Base-by-base conservation (phyloP, 2,329 filamentous ascomycete genomes). In the Clarireedia homoeocarpa region DNA sequence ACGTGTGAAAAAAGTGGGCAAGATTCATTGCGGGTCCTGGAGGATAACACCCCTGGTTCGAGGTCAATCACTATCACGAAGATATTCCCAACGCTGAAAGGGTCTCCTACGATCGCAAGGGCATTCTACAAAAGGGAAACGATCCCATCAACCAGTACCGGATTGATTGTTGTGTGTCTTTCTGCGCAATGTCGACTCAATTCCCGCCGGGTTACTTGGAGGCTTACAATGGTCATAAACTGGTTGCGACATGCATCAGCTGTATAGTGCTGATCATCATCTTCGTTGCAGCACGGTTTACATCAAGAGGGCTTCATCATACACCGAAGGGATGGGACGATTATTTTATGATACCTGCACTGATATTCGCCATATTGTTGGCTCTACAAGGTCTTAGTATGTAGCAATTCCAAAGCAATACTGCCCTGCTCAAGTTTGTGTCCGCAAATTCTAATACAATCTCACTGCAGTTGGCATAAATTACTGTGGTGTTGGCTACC, bases 271-370 rank as follows among this genome's bases (percentile, higher is more conserved):
- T 55, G 17, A 34, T 50, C 34, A 15, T 55, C 5, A 36, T 55
- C 20, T 55, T 55, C 14, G 46, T 55, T 23, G 6, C 23, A 15
- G 46, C 47, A 9, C 48, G 52, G 20, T 55, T 55, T 26, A 6
- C 20, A 27, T 50, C 46, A 9, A 55, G 52, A 30, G 49, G 36
- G 34, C 15, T 55, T 42, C 52, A 55, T 6, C 42, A 55, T 7
- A 55, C 52, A 34, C 52, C 52, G 5, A 26, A 23, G 24, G 53
- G 53, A 14, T 56, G 53, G 53, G 53, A 56, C 27, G 53, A 56
- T n/a, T 52, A 52, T 34, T 48, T 56, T 14, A 56, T 56, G 48
- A 6, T 56, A 46, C 48, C 48, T 23, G 53, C 48, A 2, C 44
- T 56, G 14, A 24, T 56, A 40, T 50, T 55, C 17, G 42, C 52